Evolutionary conservation across 345 rosid genomes (phyloP).

Genomic region (Microcos paniculata): DNA sequence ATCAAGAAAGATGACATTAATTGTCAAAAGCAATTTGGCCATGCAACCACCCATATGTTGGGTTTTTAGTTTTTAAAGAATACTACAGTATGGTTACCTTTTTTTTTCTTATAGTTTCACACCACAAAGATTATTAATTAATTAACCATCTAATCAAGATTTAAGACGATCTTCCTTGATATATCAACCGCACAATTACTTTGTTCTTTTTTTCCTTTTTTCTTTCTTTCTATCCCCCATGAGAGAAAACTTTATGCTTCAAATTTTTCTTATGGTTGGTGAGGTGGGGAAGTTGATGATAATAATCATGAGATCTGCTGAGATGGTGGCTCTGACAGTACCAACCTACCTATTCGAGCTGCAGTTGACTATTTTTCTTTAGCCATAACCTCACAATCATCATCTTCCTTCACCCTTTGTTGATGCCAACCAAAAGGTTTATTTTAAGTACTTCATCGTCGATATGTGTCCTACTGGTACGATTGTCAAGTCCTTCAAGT

Average conservation of each 20-base stretch:
- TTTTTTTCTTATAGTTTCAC: not conserved
- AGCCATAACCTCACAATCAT: not conserved
- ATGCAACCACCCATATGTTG: conserved; percentile 15
- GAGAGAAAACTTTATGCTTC: not conserved
- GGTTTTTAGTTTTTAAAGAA: conserved; percentile 11
- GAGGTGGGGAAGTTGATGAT: conserved; percentile 33
- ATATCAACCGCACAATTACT: not conserved
- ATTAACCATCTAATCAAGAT: conserved; percentile 7
- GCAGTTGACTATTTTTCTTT: conserved; percentile 20
- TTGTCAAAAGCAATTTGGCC: conserved; percentile 18
- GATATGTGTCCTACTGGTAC: no score
- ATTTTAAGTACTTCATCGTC: no score
- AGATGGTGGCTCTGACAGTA: conserved; percentile 16
- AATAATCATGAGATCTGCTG: conserved; percentile 26
- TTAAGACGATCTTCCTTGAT: conserved; percentile 16
- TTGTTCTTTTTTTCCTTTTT: not conserved
- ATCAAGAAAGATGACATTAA: conserved; percentile 9
- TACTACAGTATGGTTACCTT: not conserved
- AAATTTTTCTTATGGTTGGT: conserved; percentile 17
- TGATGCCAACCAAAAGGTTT: not conserved
- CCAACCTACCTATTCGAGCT: not conserved
- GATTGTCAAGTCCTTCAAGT: no score
- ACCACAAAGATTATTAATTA: not conserved
- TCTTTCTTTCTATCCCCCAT: not conserved
- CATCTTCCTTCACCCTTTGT: not conserved